phyloP scores from a whole-genome alignment of 2,329 filamentous ascomycete genomes.

The Apiospora sp. region DNA sequence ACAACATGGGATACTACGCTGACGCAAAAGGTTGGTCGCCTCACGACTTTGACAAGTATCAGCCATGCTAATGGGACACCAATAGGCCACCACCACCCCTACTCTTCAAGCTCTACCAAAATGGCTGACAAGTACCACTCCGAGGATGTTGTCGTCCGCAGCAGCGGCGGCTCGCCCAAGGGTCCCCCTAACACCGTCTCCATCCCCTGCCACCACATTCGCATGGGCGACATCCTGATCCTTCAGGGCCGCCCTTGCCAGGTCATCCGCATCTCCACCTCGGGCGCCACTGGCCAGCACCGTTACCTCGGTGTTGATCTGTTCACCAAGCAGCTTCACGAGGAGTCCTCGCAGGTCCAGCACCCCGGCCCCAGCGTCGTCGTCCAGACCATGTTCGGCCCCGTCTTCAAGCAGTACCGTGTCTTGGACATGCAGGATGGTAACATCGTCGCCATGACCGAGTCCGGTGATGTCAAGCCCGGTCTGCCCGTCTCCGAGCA shows the following conservation, averaged over 20 bases:
- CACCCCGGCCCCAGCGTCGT: slow-evolving; percentile 96
- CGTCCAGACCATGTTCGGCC: slow-evolving; percentile 99
- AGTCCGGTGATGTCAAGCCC: slow-evolving; percentile 99
- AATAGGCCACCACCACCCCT: slow-evolving; percentile 65
- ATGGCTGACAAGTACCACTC: slow-evolving; percentile 61
- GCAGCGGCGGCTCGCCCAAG: slow-evolving; percentile 56
- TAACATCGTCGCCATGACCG: slow-evolving; percentile 92
- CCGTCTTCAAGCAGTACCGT: slow-evolving; percentile 99
- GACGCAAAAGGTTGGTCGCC: slow-evolving; percentile 59
- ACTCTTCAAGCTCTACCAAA: slow-evolving; percentile 64
- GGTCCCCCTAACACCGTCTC: slow-evolving; percentile 83
- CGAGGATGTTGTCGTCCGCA: slow-evolving; percentile 56
- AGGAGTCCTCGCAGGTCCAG: slow-evolving; percentile 97
- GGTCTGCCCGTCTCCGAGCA: slow-evolving; percentile 92
- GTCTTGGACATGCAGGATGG: slow-evolving; percentile 95
- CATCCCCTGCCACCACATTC: slow-evolving; percentile 99
- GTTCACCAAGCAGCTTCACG: slow-evolving; percentile 99
- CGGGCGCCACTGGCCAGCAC: slow-evolving; percentile 97
- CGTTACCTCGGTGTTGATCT: slow-evolving; percentile 99
- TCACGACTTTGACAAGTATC: background rate
- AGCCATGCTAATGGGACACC: background rate
- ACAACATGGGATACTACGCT: slow-evolving; percentile 72
- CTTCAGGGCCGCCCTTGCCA: slow-evolving; percentile 99
- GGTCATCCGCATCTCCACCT: slow-evolving; percentile 99
- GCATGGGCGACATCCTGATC: slow-evolving; percentile 97